These are phyloP conservation scores for Calvatia gigantea DNA, from an alignment of 768 basidiomycete genomes.

Conservation along the genomic window DNA sequence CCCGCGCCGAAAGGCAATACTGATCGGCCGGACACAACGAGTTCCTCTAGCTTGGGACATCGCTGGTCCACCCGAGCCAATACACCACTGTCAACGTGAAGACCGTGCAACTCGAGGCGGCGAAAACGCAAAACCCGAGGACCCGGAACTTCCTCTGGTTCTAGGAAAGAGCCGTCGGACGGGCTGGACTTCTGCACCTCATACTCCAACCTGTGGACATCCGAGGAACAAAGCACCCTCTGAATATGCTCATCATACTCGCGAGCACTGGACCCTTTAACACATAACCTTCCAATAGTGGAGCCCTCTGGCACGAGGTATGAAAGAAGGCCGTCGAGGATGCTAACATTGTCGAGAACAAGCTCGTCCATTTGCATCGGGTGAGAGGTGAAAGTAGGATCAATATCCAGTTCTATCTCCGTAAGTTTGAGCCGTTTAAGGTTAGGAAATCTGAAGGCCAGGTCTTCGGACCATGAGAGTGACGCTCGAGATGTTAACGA, in stretches of 20 bases:
- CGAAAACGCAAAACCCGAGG: constrained; percentile 27
- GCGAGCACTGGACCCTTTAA: constrained; percentile 29
- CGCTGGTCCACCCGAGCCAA: constrained; percentile 29
- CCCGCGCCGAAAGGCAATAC: constrained; percentile 31
- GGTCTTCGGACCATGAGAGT: constrained; percentile 51
- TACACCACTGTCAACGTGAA: constrained; percentile 33
- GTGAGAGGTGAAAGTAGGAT: constrained; percentile 29
- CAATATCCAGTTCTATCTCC: constrained; percentile 40
- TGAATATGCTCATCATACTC: constrained; percentile 38
- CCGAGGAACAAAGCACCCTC: constrained; percentile 36
- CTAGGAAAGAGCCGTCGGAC: constrained; percentile 27
- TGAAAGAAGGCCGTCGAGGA: constrained; percentile 37
- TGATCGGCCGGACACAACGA: constrained; percentile 37
- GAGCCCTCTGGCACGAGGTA: constrained; percentile 34
- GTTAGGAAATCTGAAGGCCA: constrained; percentile 42
- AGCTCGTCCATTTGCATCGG: constrained; percentile 34
- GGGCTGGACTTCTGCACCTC: constrained; percentile 30
- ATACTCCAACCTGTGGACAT: constrained; percentile 39
- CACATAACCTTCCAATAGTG: constrained; percentile 30
- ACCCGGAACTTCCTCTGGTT: constrained; percentile 18
- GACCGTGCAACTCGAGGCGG: constrained; percentile 38
- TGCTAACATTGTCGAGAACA: constrained; percentile 39
- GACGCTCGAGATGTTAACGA: constrained; percentile 29
- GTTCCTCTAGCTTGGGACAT: constrained; percentile 36
- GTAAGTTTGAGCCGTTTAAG: constrained; percentile 41